Percentiles rank a stretch among this genome's conserved stretches.
These are phyloP conservation scores for Arthrobotrys entomopaga DNA, from an alignment of 2,329 filamentous ascomycete species.

Conservation along the genomic window DNA sequence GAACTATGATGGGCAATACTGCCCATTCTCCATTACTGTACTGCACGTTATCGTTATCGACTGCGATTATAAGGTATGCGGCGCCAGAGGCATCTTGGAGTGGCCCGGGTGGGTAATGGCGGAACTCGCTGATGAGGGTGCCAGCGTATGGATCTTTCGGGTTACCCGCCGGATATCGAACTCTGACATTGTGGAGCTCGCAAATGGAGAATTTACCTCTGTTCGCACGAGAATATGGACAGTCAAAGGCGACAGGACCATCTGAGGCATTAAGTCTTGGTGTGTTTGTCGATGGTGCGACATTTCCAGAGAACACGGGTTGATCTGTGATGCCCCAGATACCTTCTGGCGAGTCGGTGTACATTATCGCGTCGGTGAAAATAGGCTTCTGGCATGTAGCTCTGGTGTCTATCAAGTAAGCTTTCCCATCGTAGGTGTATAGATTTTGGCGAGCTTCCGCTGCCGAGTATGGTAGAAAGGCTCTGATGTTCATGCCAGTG, in stretches of 20 bases:
- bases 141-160: slow-evolving; percentile 6
- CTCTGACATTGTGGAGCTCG: slow-evolving; percentile 14
- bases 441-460: slow-evolving; percentile 16
- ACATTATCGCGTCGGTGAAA: slow-evolving; percentile 18
- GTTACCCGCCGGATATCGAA: not conserved
- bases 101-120: not conserved
- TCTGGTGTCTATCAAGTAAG: slow-evolving; percentile 15
- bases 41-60: not conserved
- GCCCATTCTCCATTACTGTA: slow-evolving; percentile 7
- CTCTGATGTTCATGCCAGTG: slow-evolving; percentile 22
- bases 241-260: slow-evolving; percentile 19
- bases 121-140: slow-evolving; percentile 10
- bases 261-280: slow-evolving; percentile 24
- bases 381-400: slow-evolving; percentile 26
- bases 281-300: slow-evolving; percentile 8
- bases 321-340: not conserved
- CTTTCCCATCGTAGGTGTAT: slow-evolving; percentile 1
- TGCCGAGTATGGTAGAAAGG: slow-evolving; percentile 18
- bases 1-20: not conserved
- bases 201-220: slow-evolving; percentile 10
- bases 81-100: not conserved
- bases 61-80: slow-evolving; percentile 8
- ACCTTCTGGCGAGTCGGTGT: not conserved
- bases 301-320: slow-evolving; percentile 13
- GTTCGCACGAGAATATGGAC: not conserved